phyloP scores from a whole-genome alignment of 345 rosid genomes.

The Eucalyptus camaldulensis region DNA sequence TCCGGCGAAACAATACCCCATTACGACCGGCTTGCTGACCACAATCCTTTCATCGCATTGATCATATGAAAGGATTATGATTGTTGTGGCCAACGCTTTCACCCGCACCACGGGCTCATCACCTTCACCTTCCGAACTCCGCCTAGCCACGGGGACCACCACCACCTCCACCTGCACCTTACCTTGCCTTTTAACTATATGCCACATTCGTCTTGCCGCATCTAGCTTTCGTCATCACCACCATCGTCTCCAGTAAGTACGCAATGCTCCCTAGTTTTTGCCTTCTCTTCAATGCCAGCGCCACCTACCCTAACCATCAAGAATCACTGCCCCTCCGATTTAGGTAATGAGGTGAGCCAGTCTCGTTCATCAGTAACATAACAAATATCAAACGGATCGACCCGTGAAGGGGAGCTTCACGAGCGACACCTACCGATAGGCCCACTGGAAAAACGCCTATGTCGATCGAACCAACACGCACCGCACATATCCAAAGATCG shows the following conservation, averaged over 20 bases:
- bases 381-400: not conserved
- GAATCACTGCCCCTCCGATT: not conserved
- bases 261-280: not conserved
- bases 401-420: not conserved
- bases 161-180: not conserved
- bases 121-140: not conserved
- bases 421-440: not conserved
- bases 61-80: not conserved
- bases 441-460: not conserved
- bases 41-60: not conserved
- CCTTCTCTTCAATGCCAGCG: not conserved
- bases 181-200: not conserved
- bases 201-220: not conserved
- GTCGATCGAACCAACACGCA: not conserved
- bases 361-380: not conserved
- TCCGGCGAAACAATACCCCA: not conserved
- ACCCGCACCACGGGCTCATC: not conserved
- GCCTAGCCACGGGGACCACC: not conserved
- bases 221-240: not conserved
- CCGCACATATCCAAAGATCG: not conserved
- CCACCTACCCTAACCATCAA: not conserved
- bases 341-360: not conserved
- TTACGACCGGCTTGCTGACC: not conserved
- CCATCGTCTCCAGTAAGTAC: not conserved
- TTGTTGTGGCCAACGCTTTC: not conserved